Base-by-base conservation (phyloP, 2,329 filamentous ascomycete genomes). In the Dactylellina leptospora region DNA sequence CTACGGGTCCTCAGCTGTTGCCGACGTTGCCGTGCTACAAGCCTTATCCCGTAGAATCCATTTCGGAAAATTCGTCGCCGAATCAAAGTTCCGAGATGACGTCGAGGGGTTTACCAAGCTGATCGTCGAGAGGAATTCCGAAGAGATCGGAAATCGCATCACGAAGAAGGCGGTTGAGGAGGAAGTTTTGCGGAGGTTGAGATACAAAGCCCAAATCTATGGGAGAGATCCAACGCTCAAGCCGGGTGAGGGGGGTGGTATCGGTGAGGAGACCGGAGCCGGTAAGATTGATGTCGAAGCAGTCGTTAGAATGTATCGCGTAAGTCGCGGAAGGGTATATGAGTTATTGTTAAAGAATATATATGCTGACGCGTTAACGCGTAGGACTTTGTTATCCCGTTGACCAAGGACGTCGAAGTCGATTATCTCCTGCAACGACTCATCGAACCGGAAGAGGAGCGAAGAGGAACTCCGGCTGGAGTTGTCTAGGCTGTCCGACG, bases 361-460 rank as follows among this genome's bases (percentile, higher is more conserved):
- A 25, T 4, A 4, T n/a, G 28, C 20, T 42, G 13, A 50, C 4
- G 23, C 30, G 13, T 61, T 11, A 3, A 11, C 6, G 16, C 18
- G 16, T 62, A 69, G 84, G 86, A 96, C 79, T 91, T 90, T 81
- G 93, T 99, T 72, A 99, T 99, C 76, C 95, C 95, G 0, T 81
- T 97, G 79, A 99, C 95, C n/a, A 99, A 99, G 81, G 90, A 92
- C 74, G 93, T 99, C 40, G 95, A 99, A 83, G 92, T 99, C 8
- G 95, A 99, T 77, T 99, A 99, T 80, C 83, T 99, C 76, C 96
- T 99, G 91, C 92, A 97, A 81, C 86, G 95, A 74, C 82, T 99
- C 59, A 86, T 87, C 59, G 79, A 78, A 74, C 77, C 36, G 2
- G 42, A 59, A 22, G 36, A 54, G 4, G 28, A 50, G 18, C n/a